phyloP scores from a whole-genome alignment of 1,139 yeast species.

The Spencermartinsiella ligniputridi region DNA sequence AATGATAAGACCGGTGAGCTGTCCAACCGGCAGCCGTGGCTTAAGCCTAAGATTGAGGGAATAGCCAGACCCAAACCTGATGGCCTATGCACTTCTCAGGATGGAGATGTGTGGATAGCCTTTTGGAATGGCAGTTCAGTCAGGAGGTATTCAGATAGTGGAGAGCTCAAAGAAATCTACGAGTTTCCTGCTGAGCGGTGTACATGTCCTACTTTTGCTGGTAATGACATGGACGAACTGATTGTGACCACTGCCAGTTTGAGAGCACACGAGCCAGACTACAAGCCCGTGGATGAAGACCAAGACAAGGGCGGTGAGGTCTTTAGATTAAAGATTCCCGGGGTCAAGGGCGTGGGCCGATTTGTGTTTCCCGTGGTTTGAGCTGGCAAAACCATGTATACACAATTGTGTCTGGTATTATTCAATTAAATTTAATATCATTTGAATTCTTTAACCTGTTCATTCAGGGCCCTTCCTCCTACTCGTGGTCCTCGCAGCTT shows the following conservation, averaged over 20 bases:
- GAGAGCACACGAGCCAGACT: slow-evolving; percentile 28
- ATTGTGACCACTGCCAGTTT: slow-evolving; percentile 59
- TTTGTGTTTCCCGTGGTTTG: neutral
- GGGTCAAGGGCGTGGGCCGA: slow-evolving; percentile 13
- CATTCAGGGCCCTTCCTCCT: slow-evolving; percentile 64
- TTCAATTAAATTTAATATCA: slow-evolving; percentile 11
- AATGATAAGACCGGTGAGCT: slow-evolving; percentile 41
- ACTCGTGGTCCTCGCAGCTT: slow-evolving; percentile 55
- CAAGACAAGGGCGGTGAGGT: slow-evolving; percentile 57
- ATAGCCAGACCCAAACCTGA: slow-evolving; percentile 43
- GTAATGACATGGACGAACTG: slow-evolving; percentile 51
- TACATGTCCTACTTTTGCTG: slow-evolving; percentile 73
- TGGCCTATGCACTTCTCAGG: slow-evolving; percentile 62
- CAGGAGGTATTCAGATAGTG: slow-evolving; percentile 44
- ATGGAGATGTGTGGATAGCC: slow-evolving; percentile 64
- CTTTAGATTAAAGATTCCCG: slow-evolving; percentile 37
- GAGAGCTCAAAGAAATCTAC: slow-evolving; percentile 49
- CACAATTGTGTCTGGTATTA: neutral
- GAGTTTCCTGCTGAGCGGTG: slow-evolving; percentile 57
- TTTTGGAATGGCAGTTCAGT: slow-evolving; percentile 61
- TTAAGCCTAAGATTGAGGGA: slow-evolving; percentile 1
- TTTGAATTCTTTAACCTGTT: slow-evolving; percentile 58
- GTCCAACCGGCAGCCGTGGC: slow-evolving; percentile 40
- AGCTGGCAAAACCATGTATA: neutral
- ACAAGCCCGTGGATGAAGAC: slow-evolving; percentile 4